Conservation (phyloP, 78 protist genomes). For the Dictyostelium purpureum region DNA sequence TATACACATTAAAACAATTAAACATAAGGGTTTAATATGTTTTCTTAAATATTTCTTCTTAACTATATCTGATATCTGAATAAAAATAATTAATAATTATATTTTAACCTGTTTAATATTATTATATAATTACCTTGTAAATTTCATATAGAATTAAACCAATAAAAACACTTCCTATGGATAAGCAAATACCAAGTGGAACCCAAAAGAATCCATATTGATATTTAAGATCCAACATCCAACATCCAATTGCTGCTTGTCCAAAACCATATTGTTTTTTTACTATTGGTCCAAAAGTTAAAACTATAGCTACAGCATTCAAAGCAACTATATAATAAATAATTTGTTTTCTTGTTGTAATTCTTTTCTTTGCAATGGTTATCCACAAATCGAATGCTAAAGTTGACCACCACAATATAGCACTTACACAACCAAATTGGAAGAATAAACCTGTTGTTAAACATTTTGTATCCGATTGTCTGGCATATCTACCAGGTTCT, state of each 20-base stretch:
- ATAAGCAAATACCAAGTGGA: conserved; percentile 12
- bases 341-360: background rate
- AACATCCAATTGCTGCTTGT: background rate
- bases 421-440: conserved; percentile 16
- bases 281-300: conserved; percentile 9
- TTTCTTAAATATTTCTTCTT: background rate
- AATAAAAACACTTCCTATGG: conserved; percentile 10
- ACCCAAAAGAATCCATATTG: conserved; percentile 49
- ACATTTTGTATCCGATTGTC: conserved; percentile 35
- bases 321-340: conserved; percentile 8
- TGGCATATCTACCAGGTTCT: background rate
- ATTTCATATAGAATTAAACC: conserved; percentile 26
- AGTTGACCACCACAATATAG: background rate
- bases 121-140: no score
- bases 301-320: background rate
- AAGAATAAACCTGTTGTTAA: conserved; percentile 1
- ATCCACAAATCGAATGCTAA: conserved; percentile 32
- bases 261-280: conserved; percentile 3
- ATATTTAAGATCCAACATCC: conserved; percentile 7
- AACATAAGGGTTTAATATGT: conserved; percentile 2
- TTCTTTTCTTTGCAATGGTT: background rate
- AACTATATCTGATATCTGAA: background rate
- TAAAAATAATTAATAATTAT: no score
- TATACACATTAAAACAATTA: conserved; percentile 10
- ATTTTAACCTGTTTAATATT: no score